Base-by-base conservation (phyloP, 139 green algal genomes). In the Dunaliella primolecta region DNA sequence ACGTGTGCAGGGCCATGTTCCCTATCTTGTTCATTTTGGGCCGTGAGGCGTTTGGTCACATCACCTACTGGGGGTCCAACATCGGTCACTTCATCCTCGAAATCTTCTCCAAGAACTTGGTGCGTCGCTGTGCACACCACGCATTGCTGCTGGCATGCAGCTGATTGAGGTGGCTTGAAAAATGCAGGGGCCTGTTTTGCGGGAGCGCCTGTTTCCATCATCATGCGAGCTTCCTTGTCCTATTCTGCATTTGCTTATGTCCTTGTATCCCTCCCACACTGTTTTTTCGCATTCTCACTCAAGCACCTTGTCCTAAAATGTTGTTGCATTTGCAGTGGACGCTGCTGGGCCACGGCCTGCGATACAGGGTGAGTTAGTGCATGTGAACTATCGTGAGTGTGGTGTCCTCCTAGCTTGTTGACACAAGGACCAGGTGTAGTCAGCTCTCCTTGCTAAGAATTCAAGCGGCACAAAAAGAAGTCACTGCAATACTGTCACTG, bases 21-120 rank as follows among this genome's bases (percentile, higher is more conserved):
- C 91, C 91, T 23, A 75, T 94, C 29, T 82, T 93, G 20, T 94
- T 94, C 83, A 36, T 91, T 38, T 56, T 92, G 25, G 91, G 91
- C 24, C 89, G 87, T 24, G 89, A 92, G 84, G 89, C 88, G 27
- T 88, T 92, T 31, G 84, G 75, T 33, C 82, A 89, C 78, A 88
- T 93, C 75, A 82, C 31, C 29, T 24, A 55, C 24, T 87, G 89
- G 71, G 70, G 34, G n/a, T 84, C 84, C 2, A 80, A 64, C 30
- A 89, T 92, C 31, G 75, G 56, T 0, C 86, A 92, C 36, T 86
- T 84, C 21, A 35, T 93, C 3, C n/a, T 85, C 1, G 92, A 95
- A 70, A 64, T 95, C 27, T 3, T 91, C 1, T 92, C 91, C 35
- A 95, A 95, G 87, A 92, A 95, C 71, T 23, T 90, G 0, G 71